Evolutionary conservation across 163 green algal genomes (phyloP), one percentile per base, ranked within the genome.

Genomic region (Chlorella variabilis): DNA sequence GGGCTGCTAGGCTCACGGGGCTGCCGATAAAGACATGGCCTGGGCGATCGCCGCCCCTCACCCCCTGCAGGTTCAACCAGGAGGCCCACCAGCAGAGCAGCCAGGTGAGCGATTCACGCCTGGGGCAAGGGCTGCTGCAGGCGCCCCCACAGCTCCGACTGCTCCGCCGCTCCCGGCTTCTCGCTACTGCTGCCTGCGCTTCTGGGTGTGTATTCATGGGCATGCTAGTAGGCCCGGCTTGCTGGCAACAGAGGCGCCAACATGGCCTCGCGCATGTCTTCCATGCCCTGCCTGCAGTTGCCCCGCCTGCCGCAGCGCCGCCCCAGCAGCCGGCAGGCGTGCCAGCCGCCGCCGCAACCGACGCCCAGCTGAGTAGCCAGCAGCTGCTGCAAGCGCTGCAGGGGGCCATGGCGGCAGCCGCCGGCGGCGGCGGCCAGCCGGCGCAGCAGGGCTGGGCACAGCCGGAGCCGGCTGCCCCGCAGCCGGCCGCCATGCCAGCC

Each of bases 341-440:
- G 15, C 54, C 54, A 62, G 54, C 54, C 13, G 54, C 54, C 15
- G 20, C 54, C 7, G 20, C 20, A 9, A 15, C 54, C 54, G 54
- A 15, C 54, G 54, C 23, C 18, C 23, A 18, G 45, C 70, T 15
- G n/a, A 31, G 23, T 23, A 31, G 8, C 31, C 49, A 36, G 27
- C 45, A 51, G 48, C 45, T 48, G 71, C 56, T 20, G 56, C 73
- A 62, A 38, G 73, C 4, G 48, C 70, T 39, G 70, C 70, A 31
- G 73, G 49, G 27, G 20, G 54, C 54, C 23, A 62, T 62, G 54
- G 54, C 54, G 25, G 54, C 15, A 62, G 54, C 15, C 23, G 54
- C 15, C 54, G 54, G 45, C 45, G 45, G 45, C 15, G 45, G 45
- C 15, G 45, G 11, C 45, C 45, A 54, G 11, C 45, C 15, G 45